Evolutionary conservation across 129 eudicot species (phyloP), one percentile per base, ranked within the genome.

Genomic region (Flaveria sonorensis): DNA sequence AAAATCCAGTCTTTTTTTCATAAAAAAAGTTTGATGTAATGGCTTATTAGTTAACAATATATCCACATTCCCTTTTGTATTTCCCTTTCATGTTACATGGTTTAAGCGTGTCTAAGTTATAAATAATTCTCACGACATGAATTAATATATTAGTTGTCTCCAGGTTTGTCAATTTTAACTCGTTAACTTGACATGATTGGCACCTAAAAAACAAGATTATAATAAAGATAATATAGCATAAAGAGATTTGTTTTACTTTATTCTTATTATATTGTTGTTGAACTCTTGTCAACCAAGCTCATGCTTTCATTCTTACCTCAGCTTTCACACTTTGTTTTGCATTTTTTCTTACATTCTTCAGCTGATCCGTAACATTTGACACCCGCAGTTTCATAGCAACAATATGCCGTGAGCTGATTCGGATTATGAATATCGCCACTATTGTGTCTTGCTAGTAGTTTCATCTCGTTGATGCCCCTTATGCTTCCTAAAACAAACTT

Each of bases 181-280:
- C 3, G 13, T 10, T 10, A 45, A 45, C 14, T 2, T 12, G 13
- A 45, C 48, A 45, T 0, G 53, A 48, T 12, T 48, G 1, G 4
- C n/a, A 48, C 18, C 1, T 3, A 2, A 48, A 20, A 52, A 52
- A 52, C n/a, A 20, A n/a, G 2, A 16, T 52, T n/a, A 1, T 6
- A 16, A 52, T 16, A n/a, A n/a, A 52, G 21, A 52, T 52, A 18
- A n/a, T 52, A n/a, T 52, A 52, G 10, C 60, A 52, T n/a, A n/a
- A 52, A 52, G 60, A 52, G 24, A 52, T n/a, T 52, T 52, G 60
- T n/a, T 52, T 52, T 50, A 6, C 60, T 52, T n/a, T 52, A 52
- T 52, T 52, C 21, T 52, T 52, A 16, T 52, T 16, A 5, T 52
- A 36, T 36, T 52, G 60, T 52, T n/a, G 60, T 52, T 52, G 60